Evolutionary conservation across 1,139 yeast species (phyloP), one percentile per base, ranked within the genome.

Genomic region (Sugiyamaella neomexicana): DNA sequence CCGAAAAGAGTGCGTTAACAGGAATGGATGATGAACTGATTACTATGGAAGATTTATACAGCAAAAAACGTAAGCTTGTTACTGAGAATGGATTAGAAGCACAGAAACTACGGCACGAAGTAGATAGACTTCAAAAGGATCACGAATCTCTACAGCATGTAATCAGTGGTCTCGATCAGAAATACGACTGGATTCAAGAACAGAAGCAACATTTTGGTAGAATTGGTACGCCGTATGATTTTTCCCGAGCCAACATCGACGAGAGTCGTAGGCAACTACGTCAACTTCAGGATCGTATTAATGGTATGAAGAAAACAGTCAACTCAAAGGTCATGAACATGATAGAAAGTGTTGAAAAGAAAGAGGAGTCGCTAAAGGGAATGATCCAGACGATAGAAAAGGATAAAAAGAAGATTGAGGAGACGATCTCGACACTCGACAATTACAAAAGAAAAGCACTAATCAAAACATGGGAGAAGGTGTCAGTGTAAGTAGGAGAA

Each of bases 311-410:
- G 72, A 78, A 91, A 57, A 87, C 85, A 62, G 96, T 93, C 31
- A 91, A 91, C 65, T 80, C 88, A 10, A 87, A 90, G 65, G 93
- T 93, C 59, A 89, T 91, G 91, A 84, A 85, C 64, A 88, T 90
- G 89, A 89, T 95, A 62, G 98, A 91, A 65, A 88, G 86, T 61
- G 96, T 90, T 17, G 97, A 91, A 68, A 88, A 86, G 76, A 89
- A 90, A 67, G 98, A 91, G 68, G 72, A 78, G 1, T 79, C 93
- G 7, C 77, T 95, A 63, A 85, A 82, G 62, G 80, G 81, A 7
- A 90, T 89, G 91, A 86, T 95, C 56, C 80, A 79, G 54, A 90
- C 96, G 3, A 90, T 95, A 63, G 96, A 88, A 65, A 88, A 85
- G 69, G 99, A 95, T 71, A 90, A 91, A 70, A 74, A 82, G 16